Conservation (phyloP, 257 asterid species). For the Buddleja alternifolia region DNA sequence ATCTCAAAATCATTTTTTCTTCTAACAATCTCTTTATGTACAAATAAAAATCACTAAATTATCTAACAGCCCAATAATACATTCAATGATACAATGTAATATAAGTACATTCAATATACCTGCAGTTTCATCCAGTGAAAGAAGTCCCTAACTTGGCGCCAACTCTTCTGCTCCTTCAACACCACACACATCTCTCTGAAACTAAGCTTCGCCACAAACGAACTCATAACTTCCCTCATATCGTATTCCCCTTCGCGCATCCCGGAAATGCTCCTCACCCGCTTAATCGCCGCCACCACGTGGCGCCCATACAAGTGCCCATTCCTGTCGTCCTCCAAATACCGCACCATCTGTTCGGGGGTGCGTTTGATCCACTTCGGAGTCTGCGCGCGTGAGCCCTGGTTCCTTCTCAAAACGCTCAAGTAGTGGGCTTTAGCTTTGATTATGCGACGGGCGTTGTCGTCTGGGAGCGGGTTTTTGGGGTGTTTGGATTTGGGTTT, state of each 20-base stretch:
- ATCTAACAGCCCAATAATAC: neutral
- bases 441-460: conserved; percentile 93
- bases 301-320: conserved; percentile 86
- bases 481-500: conserved; percentile 76
- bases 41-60: neutral
- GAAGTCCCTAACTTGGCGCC: conserved; percentile 94
- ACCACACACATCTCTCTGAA: conserved; percentile 93
- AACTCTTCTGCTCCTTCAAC: conserved; percentile 86
- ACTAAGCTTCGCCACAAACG: conserved; percentile 86
- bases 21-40: neutral
- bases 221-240: conserved; percentile 81
- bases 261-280: conserved; percentile 73
- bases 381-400: conserved; percentile 85
- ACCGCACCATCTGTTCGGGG: conserved; percentile 91
- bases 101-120: conserved; percentile 39
- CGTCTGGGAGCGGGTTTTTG: conserved; percentile 82
- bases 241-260: conserved; percentile 67
- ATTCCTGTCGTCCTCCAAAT: conserved; percentile 83
- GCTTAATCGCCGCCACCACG: conserved; percentile 88
- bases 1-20: neutral
- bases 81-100: neutral
- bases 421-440: conserved; percentile 82
- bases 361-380: conserved; percentile 90
- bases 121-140: conserved; percentile 96
- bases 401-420: conserved; percentile 80